Conservation (phyloP, 768 basidiomycete genomes). For the Mycena filopes region DNA sequence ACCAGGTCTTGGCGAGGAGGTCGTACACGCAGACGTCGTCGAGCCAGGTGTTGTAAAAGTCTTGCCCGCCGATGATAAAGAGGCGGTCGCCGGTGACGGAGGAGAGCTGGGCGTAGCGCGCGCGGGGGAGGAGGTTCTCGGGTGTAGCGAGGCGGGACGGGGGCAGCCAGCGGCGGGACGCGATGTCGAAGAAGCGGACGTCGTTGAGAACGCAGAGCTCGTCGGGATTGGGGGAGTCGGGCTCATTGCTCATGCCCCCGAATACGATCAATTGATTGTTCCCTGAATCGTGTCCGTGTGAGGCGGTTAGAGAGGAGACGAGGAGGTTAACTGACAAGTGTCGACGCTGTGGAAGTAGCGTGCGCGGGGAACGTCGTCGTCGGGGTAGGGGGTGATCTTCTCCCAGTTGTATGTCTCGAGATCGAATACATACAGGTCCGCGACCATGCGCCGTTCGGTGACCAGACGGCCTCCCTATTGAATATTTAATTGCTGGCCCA, state of each 20-base stretch:
- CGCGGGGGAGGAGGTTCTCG: conserved; percentile 72
- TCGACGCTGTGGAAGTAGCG: conserved; percentile 97
- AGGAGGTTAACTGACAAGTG: conserved; percentile 62
- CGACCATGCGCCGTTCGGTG: conserved; percentile 87
- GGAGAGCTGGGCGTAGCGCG: conserved; percentile 95
- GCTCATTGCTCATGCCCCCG: conserved; percentile 92
- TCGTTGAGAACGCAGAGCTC: conserved; percentile 94
- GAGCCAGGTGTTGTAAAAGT: conserved; percentile 92
- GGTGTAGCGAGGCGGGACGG: conserved; percentile 49
- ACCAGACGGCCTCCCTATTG: conserved; percentile 87
- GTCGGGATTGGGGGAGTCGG: conserved; percentile 75
- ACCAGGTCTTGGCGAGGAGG: conserved; percentile 77
- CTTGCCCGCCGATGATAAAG: conserved; percentile 95
- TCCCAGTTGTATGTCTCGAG: conserved; percentile 86
- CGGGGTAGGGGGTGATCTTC: conserved; percentile 65
- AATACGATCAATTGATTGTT: conserved; percentile 92
- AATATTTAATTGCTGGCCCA: background rate
- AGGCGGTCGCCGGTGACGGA: conserved; percentile 86
- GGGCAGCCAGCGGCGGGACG: conserved; percentile 77
- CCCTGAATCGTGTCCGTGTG: conserved; percentile 61
- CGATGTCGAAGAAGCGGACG: conserved; percentile 88
- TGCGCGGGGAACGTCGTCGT: conserved; percentile 79
- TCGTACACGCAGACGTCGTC: conserved; percentile 95
- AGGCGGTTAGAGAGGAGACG: conserved; percentile 1
- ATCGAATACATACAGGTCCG: conserved; percentile 92